Conservation (phyloP, 345 rosid species). For the Aurinia saxatilis region DNA sequence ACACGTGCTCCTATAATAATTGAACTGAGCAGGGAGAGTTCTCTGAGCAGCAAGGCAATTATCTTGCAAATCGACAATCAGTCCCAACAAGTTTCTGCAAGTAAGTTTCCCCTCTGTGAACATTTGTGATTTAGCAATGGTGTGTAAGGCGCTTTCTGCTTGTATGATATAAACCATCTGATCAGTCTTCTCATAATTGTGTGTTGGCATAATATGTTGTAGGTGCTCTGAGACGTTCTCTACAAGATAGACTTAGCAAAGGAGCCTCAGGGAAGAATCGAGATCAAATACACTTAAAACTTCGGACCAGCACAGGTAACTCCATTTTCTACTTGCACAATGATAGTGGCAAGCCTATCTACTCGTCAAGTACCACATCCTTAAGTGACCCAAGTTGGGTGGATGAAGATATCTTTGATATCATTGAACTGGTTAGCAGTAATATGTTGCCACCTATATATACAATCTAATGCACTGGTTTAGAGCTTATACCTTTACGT, state of each 20-base stretch:
- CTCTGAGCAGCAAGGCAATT: slow-evolving; percentile 72
- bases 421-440: slow-evolving; percentile 4
- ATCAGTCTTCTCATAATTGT: slow-evolving; percentile 20
- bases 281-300: slow-evolving; percentile 83
- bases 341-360: slow-evolving; percentile 8
- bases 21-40: slow-evolving; percentile 61
- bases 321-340: slow-evolving; percentile 1
- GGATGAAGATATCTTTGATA: not conserved
- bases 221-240: slow-evolving; percentile 91
- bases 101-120: slow-evolving; percentile 38
- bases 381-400: not conserved
- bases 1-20: slow-evolving; percentile 87
- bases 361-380: slow-evolving; percentile 5
- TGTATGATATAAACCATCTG: not conserved
- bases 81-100: slow-evolving; percentile 93
- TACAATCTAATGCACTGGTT: not conserved
- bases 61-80: slow-evolving; percentile 80
- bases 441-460: not conserved
- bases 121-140: slow-evolving; percentile 1
- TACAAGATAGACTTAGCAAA: slow-evolving; percentile 89
- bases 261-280: slow-evolving; percentile 75
- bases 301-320: slow-evolving; percentile 87
- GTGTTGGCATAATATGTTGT: slow-evolving; percentile 12
- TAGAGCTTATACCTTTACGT: not conserved
- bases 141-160: not conserved